phyloP scores from a whole-genome alignment of 164 flowering plant genomes.

The Euptelea pleiosperma region DNA sequence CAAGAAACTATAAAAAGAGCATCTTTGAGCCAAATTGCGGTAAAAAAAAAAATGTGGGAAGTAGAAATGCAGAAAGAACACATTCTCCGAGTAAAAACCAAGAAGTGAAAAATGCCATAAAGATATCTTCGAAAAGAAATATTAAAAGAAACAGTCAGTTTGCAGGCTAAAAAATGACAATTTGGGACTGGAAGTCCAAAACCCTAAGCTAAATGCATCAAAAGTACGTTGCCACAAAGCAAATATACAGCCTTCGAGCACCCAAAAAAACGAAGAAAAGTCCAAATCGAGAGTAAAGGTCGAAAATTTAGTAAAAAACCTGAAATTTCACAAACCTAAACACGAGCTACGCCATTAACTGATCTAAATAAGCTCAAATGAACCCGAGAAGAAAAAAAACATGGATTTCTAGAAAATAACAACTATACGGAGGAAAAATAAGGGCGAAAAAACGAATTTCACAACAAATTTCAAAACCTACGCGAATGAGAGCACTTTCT shows the following conservation, averaged over 20 bases:
- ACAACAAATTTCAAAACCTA: slow-evolving; percentile 3
- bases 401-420: background rate
- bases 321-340: background rate
- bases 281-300: background rate
- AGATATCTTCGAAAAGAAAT: too few species aligned
- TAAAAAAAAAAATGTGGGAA: background rate
- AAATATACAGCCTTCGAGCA: too few species aligned
- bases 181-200: too few species aligned
- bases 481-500: background rate
- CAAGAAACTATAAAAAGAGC: background rate
- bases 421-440: background rate
- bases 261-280: background rate
- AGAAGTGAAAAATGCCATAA: background rate
- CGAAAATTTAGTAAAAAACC: background rate
- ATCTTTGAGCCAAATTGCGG: background rate
- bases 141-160: too few species aligned
- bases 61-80: background rate
- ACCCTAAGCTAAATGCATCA: too few species aligned
- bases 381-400: background rate
- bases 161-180: too few species aligned
- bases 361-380: background rate
- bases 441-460: background rate
- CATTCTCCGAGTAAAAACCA: background rate
- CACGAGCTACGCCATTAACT: background rate
- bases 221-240: too few species aligned